These are phyloP conservation scores for Exsudoporus frostii DNA, from an alignment of 768 basidiomycete species.

Conservation along the genomic window DNA sequence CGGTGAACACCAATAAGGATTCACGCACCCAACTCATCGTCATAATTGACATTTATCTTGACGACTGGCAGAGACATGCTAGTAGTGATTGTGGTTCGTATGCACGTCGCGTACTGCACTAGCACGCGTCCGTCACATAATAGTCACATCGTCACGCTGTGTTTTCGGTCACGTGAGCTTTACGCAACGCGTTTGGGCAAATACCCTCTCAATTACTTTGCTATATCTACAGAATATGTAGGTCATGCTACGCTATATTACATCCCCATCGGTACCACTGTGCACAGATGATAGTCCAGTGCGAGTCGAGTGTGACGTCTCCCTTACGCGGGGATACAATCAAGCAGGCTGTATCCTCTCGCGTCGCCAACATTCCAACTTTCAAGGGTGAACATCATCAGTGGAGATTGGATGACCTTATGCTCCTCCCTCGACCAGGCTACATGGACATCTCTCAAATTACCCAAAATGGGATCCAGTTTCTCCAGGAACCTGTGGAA, in stretches of 20 bases:
- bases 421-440: constrained; percentile 22
- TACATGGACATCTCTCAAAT: constrained; percentile 42
- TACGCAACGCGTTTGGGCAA: background rate
- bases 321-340: constrained; percentile 8
- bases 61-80: constrained; percentile 64
- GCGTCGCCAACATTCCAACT: constrained; percentile 26
- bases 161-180: constrained; percentile 12
- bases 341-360: constrained; percentile 24
- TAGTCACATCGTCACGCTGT: constrained; percentile 15
- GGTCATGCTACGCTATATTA: background rate
- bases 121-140: constrained; percentile 30
- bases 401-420: constrained; percentile 22
- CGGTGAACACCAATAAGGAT: background rate
- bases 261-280: background rate
- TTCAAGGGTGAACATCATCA: constrained; percentile 27
- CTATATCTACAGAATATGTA: background rate
- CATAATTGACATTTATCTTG: constrained; percentile 62
- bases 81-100: constrained; percentile 24
- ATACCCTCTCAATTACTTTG: background rate
- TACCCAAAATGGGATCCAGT: constrained; percentile 46
- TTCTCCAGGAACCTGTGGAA: constrained; percentile 38
- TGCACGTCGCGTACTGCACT: constrained; percentile 21
- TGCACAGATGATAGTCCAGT: background rate
- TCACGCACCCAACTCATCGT: constrained; percentile 62
- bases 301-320: background rate